Base-by-base conservation (phyloP, 106 monocot genomes). In the Amphibolis antarctica region DNA sequence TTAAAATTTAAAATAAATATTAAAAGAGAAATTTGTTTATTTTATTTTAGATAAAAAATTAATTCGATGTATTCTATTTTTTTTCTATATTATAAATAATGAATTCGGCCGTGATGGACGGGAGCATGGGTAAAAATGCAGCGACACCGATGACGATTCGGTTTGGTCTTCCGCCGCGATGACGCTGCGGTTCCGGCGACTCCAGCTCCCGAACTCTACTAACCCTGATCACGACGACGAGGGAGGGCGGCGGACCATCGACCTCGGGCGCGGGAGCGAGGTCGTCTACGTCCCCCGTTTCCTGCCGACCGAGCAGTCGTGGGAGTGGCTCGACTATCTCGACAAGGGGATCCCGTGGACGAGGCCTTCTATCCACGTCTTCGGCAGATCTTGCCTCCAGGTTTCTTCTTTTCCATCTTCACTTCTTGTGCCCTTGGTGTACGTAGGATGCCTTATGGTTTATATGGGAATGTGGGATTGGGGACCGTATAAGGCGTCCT, bases 291-390 rank as follows among this genome's bases (percentile, higher is more conserved):
- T 75, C 19, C 75, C 77, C 23, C 69, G 77, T 10, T 86, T 86
- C 75, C 51, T 86, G 54, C 30, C 76, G 0, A 53, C 55, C 17
- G 80, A 86, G 15, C 74, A 59, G 46, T 74, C 82, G 18, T 80
- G 80, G 82, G 66, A 50, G 57, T 72, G 74, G 82, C 72, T 80
- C 47, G 61, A 67, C 46, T 83, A 86, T 58, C 82, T 83, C 63
- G 76, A 86, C 66, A 78, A 77, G 59, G 65, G 80, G 53, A 86
- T 86, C 58, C 86, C 86, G 18, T 82, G 86, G 86, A 80, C 66
- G 0, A 46, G 86, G 58, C 86, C 86, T 25, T 46, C 25, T 24
- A 77, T 86, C 62, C 82, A 64, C 62, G 82, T 86, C 28, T 86
- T 86, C 53, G 86, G 86, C 54, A 70, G 75, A 44, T 72, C 79